Conservation (phyloP, 495 filamentous ascomycete species). For the Aspergillus egyptiacus region DNA sequence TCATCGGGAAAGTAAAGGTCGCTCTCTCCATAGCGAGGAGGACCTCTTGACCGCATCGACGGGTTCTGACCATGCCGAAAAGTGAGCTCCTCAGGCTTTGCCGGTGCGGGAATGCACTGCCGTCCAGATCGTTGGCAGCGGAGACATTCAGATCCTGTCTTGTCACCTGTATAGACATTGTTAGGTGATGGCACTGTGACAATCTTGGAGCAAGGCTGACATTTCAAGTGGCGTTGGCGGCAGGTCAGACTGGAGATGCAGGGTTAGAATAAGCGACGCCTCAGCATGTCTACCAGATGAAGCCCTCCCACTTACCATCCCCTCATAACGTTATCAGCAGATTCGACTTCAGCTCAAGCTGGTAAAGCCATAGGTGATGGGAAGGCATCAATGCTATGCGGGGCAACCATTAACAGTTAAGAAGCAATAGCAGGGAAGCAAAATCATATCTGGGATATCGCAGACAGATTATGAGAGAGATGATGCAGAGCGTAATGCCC, state of each 20-base stretch:
- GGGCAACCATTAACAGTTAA: constrained; percentile 8
- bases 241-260: constrained; percentile 34
- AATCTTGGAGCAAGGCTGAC: constrained; percentile 15
- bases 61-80: constrained; percentile 43
- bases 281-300: not conserved
- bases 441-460: constrained; percentile 2
- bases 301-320: constrained; percentile 35
- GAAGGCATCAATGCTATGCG: constrained; percentile 10
- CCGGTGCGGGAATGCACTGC: constrained; percentile 37
- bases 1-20: constrained; percentile 37
- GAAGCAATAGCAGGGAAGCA: constrained; percentile 1
- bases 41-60: constrained; percentile 34
- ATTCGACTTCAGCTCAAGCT: constrained; percentile 13
- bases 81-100: constrained; percentile 37
- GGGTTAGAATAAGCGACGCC: not conserved
- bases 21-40: constrained; percentile 41
- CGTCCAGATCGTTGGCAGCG: constrained; percentile 41
- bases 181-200: constrained; percentile 2
- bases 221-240: constrained; percentile 45
- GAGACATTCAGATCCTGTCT: constrained; percentile 35
- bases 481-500: constrained; percentile 3
- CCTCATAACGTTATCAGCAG: constrained; percentile 37
- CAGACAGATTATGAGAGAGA: constrained; percentile 1
- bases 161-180: constrained; percentile 31
- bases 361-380: constrained; percentile 21